Conservation (phyloP, 2,329 filamentous ascomycete genomes). For the Fragosphaeria purpurea region DNA sequence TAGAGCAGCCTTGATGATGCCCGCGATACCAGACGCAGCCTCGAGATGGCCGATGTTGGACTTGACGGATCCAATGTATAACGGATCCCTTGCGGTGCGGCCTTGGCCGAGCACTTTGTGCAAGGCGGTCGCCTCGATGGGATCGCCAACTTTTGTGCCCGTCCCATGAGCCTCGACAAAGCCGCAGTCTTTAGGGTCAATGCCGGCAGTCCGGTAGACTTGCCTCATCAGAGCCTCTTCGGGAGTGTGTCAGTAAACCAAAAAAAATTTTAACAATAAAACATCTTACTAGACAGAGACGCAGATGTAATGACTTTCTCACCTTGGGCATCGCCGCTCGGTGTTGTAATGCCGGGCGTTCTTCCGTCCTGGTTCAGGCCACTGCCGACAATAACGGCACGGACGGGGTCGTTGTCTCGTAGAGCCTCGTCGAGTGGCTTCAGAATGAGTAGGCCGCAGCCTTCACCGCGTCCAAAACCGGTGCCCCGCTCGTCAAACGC, state of each 20-base stretch:
- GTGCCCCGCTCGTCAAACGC: conserved; percentile 41
- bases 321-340: conserved; percentile 38
- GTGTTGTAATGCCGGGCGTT: conserved; percentile 46
- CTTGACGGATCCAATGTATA: conserved; percentile 27
- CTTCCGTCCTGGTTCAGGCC: conserved; percentile 47
- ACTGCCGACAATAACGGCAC: conserved; percentile 39
- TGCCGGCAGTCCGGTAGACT: conserved; percentile 30
- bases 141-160: conserved; percentile 44
- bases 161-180: conserved; percentile 47
- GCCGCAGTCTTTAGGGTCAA: conserved; percentile 26
- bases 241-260: not conserved
- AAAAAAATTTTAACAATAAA: not conserved
- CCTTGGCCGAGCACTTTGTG: conserved; percentile 21
- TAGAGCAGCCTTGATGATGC: conserved; percentile 41
- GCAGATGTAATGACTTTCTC: no score
- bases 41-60: conserved; percentile 39
- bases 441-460: conserved; percentile 43
- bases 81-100: conserved; percentile 16
- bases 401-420: conserved; percentile 43
- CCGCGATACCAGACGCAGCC: conserved; percentile 38
- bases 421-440: conserved; percentile 48
- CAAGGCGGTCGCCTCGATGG: conserved; percentile 39
- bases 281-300: conserved; percentile 12
- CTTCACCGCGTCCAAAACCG: conserved; percentile 54
- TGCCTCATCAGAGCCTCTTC: conserved; percentile 27